Evolutionary conservation across 495 filamentous ascomycete genomes (phyloP).

Genomic region (Penicillium canescens): DNA sequence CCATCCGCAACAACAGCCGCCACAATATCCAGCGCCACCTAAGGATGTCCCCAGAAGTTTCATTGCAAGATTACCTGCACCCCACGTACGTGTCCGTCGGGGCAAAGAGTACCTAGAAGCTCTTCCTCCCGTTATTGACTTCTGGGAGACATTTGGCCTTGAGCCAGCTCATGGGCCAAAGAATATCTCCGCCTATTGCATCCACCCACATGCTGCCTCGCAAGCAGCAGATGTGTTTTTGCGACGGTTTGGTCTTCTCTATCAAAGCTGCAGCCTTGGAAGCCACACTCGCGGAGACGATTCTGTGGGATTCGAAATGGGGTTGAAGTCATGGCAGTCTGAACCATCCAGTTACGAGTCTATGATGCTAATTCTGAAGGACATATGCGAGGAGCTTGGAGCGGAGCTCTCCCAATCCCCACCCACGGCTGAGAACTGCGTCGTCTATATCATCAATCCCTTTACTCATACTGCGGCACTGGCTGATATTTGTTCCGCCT

Average conservation of each 20-base stretch:
- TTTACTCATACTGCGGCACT: constrained; percentile 63
- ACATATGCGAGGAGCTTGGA: constrained; percentile 46
- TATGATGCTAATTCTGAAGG: constrained; percentile 37
- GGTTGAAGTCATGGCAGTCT: constrained; percentile 56
- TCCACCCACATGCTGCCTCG: constrained; percentile 65
- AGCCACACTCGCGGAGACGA: constrained; percentile 59
- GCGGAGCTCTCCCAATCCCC: constrained; percentile 44
- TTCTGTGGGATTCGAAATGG: constrained; percentile 52
- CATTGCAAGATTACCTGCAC: constrained; percentile 48
- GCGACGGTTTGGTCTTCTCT: constrained; percentile 67
- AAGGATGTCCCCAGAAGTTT: constrained; percentile 29
- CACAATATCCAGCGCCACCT: constrained; percentile 15
- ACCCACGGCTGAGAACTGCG: constrained; percentile 61
- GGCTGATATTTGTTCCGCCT: constrained; percentile 76
- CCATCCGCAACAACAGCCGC: constrained; percentile 7
- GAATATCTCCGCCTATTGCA: constrained; percentile 74
- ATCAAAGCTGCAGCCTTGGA: constrained; percentile 80
- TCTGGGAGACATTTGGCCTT: constrained; percentile 91
- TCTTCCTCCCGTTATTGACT: constrained; percentile 74
- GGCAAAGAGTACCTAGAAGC: constrained; percentile 73
- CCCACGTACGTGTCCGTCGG: constrained; percentile 76
- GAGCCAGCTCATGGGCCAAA: constrained; percentile 77
- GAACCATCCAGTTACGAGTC: constrained; percentile 32
- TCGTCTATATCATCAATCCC: constrained; percentile 85
- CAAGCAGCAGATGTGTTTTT: constrained; percentile 69